A percentile compares a stretch with the other conserved stretches of the same genome.
Conservation (phyloP, 352 stramenopile species). For the Paralagenidium karlingii region DNA sequence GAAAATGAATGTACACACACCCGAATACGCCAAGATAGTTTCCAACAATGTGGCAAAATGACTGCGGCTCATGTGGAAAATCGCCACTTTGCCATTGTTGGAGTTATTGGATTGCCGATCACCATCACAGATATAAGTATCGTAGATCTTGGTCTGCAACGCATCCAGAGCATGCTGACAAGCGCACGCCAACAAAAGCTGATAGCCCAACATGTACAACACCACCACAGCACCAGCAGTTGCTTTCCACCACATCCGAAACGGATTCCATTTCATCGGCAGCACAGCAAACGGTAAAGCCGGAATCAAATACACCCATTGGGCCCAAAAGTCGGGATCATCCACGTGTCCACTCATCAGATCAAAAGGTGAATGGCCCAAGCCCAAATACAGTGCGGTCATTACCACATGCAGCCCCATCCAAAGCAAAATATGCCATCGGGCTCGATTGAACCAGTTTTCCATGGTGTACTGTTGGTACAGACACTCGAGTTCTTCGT, state of each 20-base stretch:
- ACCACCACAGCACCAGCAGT: slow-evolving; percentile 67
- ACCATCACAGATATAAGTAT: background rate
- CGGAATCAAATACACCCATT: slow-evolving; percentile 58
- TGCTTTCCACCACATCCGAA: slow-evolving; percentile 63
- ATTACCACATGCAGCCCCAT: slow-evolving; percentile 61
- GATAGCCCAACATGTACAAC: slow-evolving; percentile 61
- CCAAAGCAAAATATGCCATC: slow-evolving; percentile 57
- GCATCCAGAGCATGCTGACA: slow-evolving; percentile 30
- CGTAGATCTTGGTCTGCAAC: background rate
- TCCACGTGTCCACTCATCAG: no score
- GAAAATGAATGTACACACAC: slow-evolving; percentile 66
- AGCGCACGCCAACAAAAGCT: slow-evolving; percentile 56
- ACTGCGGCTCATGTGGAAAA: background rate
- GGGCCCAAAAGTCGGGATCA: slow-evolving; percentile 23
- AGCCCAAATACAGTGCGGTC: no score
- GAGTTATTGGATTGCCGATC: background rate
- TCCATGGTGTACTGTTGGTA: slow-evolving; percentile 81
- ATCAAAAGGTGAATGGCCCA: no score
- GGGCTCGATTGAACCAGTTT: slow-evolving; percentile 68
- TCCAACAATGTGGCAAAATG: slow-evolving; percentile 1
- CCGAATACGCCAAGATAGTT: slow-evolving; percentile 23
- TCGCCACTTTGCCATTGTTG: background rate
- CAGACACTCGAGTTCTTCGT: slow-evolving; percentile 50
- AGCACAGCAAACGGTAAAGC: slow-evolving; percentile 67
- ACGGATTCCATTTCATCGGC: slow-evolving; percentile 47